Base-by-base conservation (phyloP, 2,329 filamentous ascomycete genomes). In the Claviceps africana region DNA sequence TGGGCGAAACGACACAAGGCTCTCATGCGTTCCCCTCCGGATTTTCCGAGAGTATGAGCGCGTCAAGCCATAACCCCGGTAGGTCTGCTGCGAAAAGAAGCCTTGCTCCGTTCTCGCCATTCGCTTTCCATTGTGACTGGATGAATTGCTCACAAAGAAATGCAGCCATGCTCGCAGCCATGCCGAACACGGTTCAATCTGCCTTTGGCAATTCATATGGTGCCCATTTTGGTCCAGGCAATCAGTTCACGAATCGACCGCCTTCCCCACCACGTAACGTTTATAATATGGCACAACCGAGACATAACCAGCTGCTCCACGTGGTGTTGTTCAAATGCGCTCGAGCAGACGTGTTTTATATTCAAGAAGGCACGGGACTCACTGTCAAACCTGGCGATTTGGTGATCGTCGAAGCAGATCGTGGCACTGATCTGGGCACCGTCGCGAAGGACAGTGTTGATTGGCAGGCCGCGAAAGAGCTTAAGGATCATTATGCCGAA, bases 291-390 rank as follows among this genome's bases (percentile, higher is more conserved):
- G 70, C 73, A 33, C 81, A 79, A 61, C 78, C 76, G 39, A 78
- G 78, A 48, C 77, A 79, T 59, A 84, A 81, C 57, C 85, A 88
- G 64, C 74, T 83, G 8, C 75, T 95, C 9, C 91, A 91, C 65
- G 85, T 98, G 51, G 91, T 98, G 17, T 81, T 91, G 7, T 98
- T 98, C 79, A 98, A 98, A 68, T 96, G 90, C 65, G 88, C 88
- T 37, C 81, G 93, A 56, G 90, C 91, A 39, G 93, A 97, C 63
- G 88, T 97, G 10, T 98, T 96, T 67, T 97, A 95, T 67, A 88
- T 96, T 35, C 90, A 95, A 66, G 90, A 96, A 65, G 90, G 91
- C 55, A 97, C 90, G 6, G 93, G 93, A 3, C 76, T 98, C 33
- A 86, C 86, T 21, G 86, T 97, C 51, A 93, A 90, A 61, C 83